Evolutionary conservation across 805 yeast species (phyloP), one percentile per base, ranked within the genome.

Genomic region (Hanseniaspora valbyensis): DNA sequence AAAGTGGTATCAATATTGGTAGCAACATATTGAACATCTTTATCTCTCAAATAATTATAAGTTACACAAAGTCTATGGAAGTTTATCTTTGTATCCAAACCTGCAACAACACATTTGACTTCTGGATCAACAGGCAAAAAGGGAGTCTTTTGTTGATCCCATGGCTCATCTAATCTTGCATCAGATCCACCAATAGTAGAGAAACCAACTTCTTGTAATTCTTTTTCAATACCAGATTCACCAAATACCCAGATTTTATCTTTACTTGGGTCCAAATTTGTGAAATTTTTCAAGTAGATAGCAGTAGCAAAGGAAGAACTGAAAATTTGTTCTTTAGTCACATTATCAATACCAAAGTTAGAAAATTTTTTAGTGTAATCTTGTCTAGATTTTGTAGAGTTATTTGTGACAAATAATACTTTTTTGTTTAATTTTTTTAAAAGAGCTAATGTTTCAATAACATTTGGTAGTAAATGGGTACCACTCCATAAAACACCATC

Each of bases 401-500:
- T 92, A 71, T 92, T 92, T 41, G 98, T 89, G 26, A 92, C 98
- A 67, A 92, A 92, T 40, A 89, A 73, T 48, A 86, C 71, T 54
- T 80, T 76, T 65, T 92, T 92, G 34, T 76, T 75, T 25, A 65
- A 42, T 22, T 58, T 55, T 41, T 59, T 73, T 56, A 92, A 69
- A 38, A 83, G 61, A 9, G 73, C 71, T 38, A 92, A 65, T 0
- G 95, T 83, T 63, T 92, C 96, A 12, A 70, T 73, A 1, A 86
- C 83, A 16, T 75, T 69, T 6, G 96, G 96, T 43, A 92, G 71
- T 22, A 86, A 66, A 56, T 80, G 84, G 54, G 77, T 79, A 2
- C 97, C 97, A 44, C 83, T 68, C 98, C 98, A 92, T 53, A 92
- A 71, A 4, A 92, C 98, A 29, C 98, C 98, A 63, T 92, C 98